These are phyloP conservation scores for Tolypocladium guangdongense DNA, from an alignment of 2,329 filamentous ascomycete genomes.

Conservation along the genomic window DNA sequence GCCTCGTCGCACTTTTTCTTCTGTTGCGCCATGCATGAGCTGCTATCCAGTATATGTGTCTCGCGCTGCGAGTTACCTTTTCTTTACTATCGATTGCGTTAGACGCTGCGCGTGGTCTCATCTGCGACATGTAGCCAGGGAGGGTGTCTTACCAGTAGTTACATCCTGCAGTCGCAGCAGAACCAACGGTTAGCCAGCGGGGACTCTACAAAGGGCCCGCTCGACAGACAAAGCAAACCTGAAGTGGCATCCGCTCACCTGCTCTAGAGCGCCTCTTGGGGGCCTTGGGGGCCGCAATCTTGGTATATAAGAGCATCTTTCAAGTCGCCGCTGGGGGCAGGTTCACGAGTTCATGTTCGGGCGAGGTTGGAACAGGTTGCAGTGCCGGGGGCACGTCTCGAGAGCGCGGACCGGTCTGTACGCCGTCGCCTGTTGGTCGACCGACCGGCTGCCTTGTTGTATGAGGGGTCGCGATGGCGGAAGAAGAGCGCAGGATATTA, in stretches of 20 bases:
- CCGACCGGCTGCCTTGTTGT: too few relatives aligned
- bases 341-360: not conserved
- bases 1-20: conserved; percentile 49
- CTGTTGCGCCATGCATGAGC: conserved; percentile 16
- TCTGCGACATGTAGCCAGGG: not conserved
- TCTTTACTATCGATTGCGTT: conserved; percentile 33
- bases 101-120: not conserved
- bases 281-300: conserved; percentile 43
- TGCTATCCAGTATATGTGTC: not conserved
- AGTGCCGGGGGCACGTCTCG: too few relatives aligned
- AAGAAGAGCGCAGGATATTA: too few relatives aligned
- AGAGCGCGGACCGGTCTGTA: too few relatives aligned
- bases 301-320: conserved; percentile 47
- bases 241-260: conserved; percentile 27
- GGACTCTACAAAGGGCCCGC: too few relatives aligned
- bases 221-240: not conserved
- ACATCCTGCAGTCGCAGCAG: conserved; percentile 27
- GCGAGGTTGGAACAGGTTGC: not conserved
- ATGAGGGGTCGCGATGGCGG: too few relatives aligned
- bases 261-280: conserved; percentile 50
- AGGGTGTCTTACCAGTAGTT: conserved; percentile 35
- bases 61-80: conserved; percentile 28
- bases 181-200: not conserved
- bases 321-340: not conserved
- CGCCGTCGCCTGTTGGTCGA: too few relatives aligned